Evolutionary conservation across 192 early-diverging fungal species (phyloP).

Genomic region (Coemansia sp.): DNA sequence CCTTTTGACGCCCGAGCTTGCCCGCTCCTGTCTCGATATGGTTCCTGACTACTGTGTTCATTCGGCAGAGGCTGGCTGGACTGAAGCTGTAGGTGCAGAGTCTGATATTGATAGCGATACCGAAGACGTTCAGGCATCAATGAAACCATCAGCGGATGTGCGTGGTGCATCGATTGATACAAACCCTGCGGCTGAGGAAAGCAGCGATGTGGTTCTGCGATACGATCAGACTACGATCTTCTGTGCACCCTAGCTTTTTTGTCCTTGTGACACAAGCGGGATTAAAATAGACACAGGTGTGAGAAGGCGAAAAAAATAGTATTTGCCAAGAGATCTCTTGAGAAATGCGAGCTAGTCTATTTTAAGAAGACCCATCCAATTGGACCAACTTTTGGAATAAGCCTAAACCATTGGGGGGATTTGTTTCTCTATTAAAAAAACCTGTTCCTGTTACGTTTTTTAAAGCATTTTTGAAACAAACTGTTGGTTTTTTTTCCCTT

Average conservation of each 20-base stretch:
- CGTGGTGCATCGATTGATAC: neutral
- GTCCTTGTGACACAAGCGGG: too few species aligned
- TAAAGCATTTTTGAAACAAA: too few species aligned
- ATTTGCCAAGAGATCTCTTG: neutral
- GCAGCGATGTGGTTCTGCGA: slow-evolving; percentile 4
- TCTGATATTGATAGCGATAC: slow-evolving; percentile 35
- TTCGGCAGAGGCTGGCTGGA: too few species aligned
- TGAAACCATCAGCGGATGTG: neutral
- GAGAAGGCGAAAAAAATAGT: too few species aligned
- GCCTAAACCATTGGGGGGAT: too few species aligned
- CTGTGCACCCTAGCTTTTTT: neutral
- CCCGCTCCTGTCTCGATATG: slow-evolving; percentile 9
- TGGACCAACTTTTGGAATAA: too few species aligned
- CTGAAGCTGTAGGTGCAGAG: slow-evolving; percentile 1
- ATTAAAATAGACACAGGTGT: too few species aligned
- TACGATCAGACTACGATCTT: slow-evolving; percentile 18
- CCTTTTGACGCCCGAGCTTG: slow-evolving; percentile 19
- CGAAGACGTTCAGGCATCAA: slow-evolving; percentile 1
- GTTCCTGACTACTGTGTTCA: slow-evolving; percentile 18
- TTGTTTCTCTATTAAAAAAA: neutral
- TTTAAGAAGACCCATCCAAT: too few species aligned
- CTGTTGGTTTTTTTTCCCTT: neutral
- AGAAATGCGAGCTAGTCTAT: too few species aligned
- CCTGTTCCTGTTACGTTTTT: neutral
- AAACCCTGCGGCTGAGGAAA: neutral